These are phyloP conservation scores for Boletus rubropictus DNA, from an alignment of 768 basidiomycete species.

Conservation along the genomic window DNA sequence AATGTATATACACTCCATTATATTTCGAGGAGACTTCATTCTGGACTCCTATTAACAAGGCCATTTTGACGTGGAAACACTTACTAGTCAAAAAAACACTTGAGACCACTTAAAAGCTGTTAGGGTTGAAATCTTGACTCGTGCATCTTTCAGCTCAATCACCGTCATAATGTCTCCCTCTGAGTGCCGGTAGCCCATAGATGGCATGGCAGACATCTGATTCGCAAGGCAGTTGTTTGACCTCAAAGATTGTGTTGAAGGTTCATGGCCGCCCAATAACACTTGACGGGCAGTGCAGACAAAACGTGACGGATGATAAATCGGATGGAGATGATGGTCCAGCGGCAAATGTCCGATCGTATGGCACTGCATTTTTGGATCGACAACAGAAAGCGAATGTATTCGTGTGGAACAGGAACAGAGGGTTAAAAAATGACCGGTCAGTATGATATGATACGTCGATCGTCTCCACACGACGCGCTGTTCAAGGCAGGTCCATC, in stretches of 20 bases:
- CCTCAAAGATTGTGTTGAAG: not conserved
- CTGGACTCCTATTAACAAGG: too few relatives aligned
- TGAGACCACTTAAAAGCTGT: too few relatives aligned
- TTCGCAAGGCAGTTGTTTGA: not conserved
- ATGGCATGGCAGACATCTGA: not conserved
- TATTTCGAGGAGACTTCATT: not conserved
- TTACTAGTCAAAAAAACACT: too few relatives aligned
- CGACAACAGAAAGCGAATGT: not conserved
- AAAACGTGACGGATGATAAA: not conserved
- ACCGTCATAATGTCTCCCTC: too few relatives aligned
- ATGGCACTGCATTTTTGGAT: not conserved
- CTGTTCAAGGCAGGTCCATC: constrained; percentile 22
- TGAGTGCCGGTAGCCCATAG: too few relatives aligned
- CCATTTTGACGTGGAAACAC: too few relatives aligned
- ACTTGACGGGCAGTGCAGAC: too few relatives aligned
- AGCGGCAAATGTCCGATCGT: too few relatives aligned
- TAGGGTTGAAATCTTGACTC: too few relatives aligned
- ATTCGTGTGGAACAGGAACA: not conserved
- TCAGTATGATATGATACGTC: not conserved
- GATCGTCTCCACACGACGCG: not conserved
- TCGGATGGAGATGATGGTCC: not conserved
- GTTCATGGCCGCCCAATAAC: too few relatives aligned
- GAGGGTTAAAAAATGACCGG: not conserved
- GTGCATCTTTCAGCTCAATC: too few relatives aligned
- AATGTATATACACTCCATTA: not conserved